Evolutionary conservation across 2,329 filamentous ascomycete species (phyloP).

Genomic region (Neocucurbitaria cava): DNA sequence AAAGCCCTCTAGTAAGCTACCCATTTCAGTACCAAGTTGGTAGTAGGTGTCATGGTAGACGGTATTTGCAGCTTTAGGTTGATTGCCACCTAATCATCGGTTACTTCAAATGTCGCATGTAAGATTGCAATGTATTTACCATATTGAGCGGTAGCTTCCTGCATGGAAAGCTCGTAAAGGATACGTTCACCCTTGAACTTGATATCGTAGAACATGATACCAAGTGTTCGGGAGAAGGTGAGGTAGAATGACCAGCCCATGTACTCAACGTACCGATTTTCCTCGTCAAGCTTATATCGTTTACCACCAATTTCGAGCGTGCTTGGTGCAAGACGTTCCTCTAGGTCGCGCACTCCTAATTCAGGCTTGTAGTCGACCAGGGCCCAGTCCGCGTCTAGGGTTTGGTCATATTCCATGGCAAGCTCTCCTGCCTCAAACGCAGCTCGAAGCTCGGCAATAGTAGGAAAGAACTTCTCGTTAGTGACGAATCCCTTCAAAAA

Average conservation of each 20-base stretch:
- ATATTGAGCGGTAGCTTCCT: conserved; percentile 64
- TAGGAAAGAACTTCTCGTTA: conserved; percentile 61
- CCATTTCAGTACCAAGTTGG: conserved; percentile 55
- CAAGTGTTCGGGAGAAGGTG: conserved; percentile 57
- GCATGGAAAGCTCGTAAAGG: conserved; percentile 63
- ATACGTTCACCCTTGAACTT: conserved; percentile 62
- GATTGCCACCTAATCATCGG: neutral
- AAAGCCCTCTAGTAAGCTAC: conserved; percentile 51
- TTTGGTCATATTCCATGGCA: conserved; percentile 54
- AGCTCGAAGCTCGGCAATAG: conserved; percentile 55
- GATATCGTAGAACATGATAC: conserved; percentile 61
- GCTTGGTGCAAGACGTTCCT: conserved; percentile 53
- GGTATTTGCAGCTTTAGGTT: neutral
- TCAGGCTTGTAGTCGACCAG: conserved; percentile 50
- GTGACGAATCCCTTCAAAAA: conserved; percentile 55
- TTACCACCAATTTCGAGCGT: conserved; percentile 51
- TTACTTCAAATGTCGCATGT: neutral
- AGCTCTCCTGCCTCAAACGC: conserved; percentile 53
- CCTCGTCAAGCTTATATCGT: conserved; percentile 52
- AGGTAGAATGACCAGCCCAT: conserved; percentile 61
- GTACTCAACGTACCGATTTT: conserved; percentile 27
- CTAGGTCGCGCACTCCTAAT: conserved; percentile 34
- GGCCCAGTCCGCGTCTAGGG: conserved; percentile 56
- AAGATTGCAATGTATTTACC: conserved; percentile 27
- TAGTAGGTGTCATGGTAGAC: conserved; percentile 59